phyloP scores from a whole-genome alignment of 139 green algal genomes.

The Tetradesmus lagerheimii region DNA sequence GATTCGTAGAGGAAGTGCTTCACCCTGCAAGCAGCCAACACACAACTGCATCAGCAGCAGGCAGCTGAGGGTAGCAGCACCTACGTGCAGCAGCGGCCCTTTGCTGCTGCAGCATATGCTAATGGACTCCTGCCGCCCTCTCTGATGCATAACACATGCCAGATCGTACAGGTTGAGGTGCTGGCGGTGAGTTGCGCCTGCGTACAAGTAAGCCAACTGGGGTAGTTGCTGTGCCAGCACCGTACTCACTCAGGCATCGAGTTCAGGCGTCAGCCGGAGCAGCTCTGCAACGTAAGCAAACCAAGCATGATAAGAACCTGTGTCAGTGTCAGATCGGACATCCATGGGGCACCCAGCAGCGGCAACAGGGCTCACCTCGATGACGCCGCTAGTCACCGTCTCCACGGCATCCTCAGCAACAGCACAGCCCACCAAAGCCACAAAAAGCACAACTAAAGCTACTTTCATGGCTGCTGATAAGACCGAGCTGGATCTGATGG shows the following conservation, averaged over 20 bases:
- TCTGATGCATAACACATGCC: too few species aligned
- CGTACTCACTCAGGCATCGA: not conserved
- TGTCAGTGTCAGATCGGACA: too few species aligned
- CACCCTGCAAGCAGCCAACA: not conserved
- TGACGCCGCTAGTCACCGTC: not conserved
- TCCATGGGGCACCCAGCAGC: too few species aligned
- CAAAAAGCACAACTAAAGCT: not conserved
- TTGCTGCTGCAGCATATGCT: too few species aligned
- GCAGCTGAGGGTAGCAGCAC: too few species aligned
- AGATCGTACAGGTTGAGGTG: too few species aligned
- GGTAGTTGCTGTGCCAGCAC: not conserved
- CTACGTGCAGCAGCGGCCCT: too few species aligned
- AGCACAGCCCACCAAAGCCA: not conserved
- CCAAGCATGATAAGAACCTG: too few species aligned
- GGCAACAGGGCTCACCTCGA: not conserved
- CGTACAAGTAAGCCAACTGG: not conserved
- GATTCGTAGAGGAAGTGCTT: not conserved
- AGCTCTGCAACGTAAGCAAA: not conserved
- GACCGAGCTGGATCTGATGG: not conserved
- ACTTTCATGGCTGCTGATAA: not conserved
- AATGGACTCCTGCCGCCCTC: too few species aligned
- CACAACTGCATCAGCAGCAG: not conserved
- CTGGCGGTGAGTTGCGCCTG: not conserved
- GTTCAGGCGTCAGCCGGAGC: not conserved
- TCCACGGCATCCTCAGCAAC: not conserved